These are phyloP conservation scores for Trichaptum fuscoviolaceum DNA, from an alignment of 768 basidiomycete species.

Conservation along the genomic window DNA sequence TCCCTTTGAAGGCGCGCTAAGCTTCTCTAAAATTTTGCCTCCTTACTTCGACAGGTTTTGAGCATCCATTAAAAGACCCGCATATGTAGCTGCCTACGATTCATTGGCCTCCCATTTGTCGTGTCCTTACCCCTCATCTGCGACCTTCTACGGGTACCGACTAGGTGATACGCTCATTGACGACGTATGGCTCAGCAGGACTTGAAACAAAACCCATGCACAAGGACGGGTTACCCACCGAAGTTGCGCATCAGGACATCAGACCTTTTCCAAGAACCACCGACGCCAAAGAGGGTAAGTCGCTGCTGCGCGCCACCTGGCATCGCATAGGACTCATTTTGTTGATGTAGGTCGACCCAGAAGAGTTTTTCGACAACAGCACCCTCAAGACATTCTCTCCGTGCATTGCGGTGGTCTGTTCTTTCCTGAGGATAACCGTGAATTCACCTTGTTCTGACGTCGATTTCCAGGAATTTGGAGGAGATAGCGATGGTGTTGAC, in stretches of 20 bases:
- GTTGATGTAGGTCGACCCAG: not conserved
- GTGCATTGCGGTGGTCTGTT: not conserved
- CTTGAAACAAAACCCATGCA: too few relatives aligned
- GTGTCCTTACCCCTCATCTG: not conserved
- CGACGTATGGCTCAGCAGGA: too few relatives aligned
- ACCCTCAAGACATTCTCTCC: not conserved
- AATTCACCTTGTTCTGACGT: not conserved
- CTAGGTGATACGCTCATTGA: not conserved
- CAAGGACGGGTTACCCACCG: not conserved
- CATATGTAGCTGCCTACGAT: not conserved
- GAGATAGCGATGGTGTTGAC: not conserved
- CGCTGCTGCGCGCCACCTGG: too few relatives aligned
- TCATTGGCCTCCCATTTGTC: not conserved
- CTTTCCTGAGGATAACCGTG: not conserved
- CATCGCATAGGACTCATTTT: not conserved
- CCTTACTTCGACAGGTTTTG: not conserved
- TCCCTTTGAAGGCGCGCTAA: not conserved
- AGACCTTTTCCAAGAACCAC: not conserved
- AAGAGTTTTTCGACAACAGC: not conserved
- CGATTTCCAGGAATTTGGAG: not conserved
- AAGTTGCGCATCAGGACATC: not conserved
- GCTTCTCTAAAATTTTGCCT: not conserved
- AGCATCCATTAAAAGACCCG: not conserved
- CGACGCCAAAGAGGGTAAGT: not conserved
- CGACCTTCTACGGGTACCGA: not conserved